Base-by-base conservation (phyloP, 2,329 filamentous ascomycete species). In the Zasmidium cellare region DNA sequence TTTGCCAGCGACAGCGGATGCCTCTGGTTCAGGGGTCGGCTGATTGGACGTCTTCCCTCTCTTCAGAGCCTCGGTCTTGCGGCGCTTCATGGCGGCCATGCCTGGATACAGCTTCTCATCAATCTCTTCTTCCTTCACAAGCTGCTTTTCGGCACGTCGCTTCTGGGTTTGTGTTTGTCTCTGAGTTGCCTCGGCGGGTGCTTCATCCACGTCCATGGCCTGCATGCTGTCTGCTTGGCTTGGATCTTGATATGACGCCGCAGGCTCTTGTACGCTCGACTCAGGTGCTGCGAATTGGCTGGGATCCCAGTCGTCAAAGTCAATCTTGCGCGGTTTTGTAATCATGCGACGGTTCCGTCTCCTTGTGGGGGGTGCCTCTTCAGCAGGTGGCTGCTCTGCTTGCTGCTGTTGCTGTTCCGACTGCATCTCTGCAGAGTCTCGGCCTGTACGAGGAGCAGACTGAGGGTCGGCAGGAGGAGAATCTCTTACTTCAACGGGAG, bases 71-170 rank as follows among this genome's bases (percentile, higher is more conserved):
- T 84, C 87, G 19, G 90, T 79, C 23, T 88, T 86, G 20, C 89
- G 87, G n/a, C 87, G 85, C 72, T 96, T 97, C 70, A 92, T 84
- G 3, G 86, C 86, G 24, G 88, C 86, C 2, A 90, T 87, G 1
- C 87, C 90, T 0, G 92, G 90, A 1, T 92, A 86, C 55, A 96
- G 83, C 20, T 83, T 80, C 14, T 91, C 86, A 72, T 93, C 84
- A 9, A 89, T 74, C 18, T 54, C 57, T 48, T 63, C 65, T 47
- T 60, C 60, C 63, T 70, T 62, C 19, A 53, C 56, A 12, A 57
- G 56, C 9, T 67, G 62, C 20, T 63, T 49, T 11, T 65, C 59
- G 3, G 67, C 68, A 14, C 63, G 63, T 20, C 71, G 67, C 59
- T 74, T 74, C 14, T 65, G 66, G n/a, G 62, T 20, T 16, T 65